These are phyloP conservation scores for Podospora pseudoanserina DNA, from an alignment of 495 filamentous ascomycete genomes.

Conservation along the genomic window DNA sequence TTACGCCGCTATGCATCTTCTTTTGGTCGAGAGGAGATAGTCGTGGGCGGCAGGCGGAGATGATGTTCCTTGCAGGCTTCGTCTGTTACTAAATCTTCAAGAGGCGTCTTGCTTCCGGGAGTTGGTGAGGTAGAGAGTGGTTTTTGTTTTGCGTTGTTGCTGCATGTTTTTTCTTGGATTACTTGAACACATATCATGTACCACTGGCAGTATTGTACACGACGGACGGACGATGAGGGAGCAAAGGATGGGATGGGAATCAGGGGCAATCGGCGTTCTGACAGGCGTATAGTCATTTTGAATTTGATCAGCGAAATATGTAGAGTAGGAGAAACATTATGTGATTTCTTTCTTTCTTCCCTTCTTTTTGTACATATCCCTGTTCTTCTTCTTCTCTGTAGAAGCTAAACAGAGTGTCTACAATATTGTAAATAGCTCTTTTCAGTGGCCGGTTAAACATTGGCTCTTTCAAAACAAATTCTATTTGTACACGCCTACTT, in stretches of 20 bases:
- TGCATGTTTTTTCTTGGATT: conserved; percentile 11
- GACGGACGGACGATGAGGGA: neutral
- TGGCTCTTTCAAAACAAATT: conserved; percentile 9
- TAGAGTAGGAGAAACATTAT: neutral
- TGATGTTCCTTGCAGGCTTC: neutral
- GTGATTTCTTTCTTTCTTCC: conserved; percentile 15
- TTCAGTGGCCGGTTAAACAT: neutral
- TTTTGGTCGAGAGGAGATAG: conserved; percentile 87
- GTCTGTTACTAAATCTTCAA: neutral
- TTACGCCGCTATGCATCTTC: conserved; percentile 87
- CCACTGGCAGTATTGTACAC: neutral
- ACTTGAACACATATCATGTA: conserved; percentile 7
- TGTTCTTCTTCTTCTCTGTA: neutral
- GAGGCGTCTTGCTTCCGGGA: neutral
- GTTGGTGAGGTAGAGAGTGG: neutral
- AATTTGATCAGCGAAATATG: neutral
- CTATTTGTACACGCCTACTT: conserved; percentile 28
- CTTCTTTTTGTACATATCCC: conserved; percentile 2
- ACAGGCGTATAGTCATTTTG: neutral
- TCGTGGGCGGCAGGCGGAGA: neutral
- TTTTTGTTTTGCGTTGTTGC: neutral
- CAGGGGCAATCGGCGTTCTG: neutral
- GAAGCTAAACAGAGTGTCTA: neutral
- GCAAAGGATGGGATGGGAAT: neutral
- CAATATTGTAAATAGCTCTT: neutral